Conservation (phyloP, 768 basidiomycete species). For the Lepiota venenata region DNA sequence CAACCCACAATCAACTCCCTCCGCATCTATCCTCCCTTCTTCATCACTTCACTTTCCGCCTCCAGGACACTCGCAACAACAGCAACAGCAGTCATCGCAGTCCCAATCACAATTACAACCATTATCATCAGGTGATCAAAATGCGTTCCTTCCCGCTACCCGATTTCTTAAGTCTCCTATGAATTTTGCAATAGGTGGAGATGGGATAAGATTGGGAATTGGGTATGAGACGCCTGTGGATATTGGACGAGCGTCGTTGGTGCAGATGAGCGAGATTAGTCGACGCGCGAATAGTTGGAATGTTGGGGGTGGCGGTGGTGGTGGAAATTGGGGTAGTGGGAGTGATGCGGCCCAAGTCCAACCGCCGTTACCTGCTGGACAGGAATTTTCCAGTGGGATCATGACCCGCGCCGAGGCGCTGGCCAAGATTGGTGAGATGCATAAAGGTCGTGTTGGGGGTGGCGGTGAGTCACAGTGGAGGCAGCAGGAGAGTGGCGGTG, state of each 20-base stretch:
- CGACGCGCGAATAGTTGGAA: conserved; percentile 45
- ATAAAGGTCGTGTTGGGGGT: conserved; percentile 30
- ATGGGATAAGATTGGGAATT: conserved; percentile 8
- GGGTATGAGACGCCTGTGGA: conserved; percentile 18
- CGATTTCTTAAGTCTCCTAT: neutral
- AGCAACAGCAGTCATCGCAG: neutral
- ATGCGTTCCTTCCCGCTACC: neutral
- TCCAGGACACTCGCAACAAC: conserved; percentile 1
- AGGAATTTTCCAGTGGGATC: neutral
- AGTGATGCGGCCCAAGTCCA: conserved; percentile 8
- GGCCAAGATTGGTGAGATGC: conserved; percentile 51
- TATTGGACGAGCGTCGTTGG: conserved; percentile 64
- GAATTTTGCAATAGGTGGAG: neutral
- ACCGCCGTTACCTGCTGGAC: neutral
- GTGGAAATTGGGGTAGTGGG: conserved; percentile 36
- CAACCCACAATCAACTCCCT: conserved; percentile 5
- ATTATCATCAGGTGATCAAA: neutral
- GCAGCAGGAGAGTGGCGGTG: neutral
- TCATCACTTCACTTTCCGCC: neutral
- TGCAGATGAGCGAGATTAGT: conserved; percentile 79
- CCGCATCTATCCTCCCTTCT: neutral
- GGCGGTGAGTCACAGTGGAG: conserved; percentile 9
- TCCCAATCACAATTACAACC: neutral
- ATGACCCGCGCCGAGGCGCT: conserved; percentile 42
- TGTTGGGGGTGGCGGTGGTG: conserved; percentile 16